These are phyloP conservation scores for Coemansia sp. DNA, from an alignment of 192 early-diverging fungal species.

Conservation along the genomic window DNA sequence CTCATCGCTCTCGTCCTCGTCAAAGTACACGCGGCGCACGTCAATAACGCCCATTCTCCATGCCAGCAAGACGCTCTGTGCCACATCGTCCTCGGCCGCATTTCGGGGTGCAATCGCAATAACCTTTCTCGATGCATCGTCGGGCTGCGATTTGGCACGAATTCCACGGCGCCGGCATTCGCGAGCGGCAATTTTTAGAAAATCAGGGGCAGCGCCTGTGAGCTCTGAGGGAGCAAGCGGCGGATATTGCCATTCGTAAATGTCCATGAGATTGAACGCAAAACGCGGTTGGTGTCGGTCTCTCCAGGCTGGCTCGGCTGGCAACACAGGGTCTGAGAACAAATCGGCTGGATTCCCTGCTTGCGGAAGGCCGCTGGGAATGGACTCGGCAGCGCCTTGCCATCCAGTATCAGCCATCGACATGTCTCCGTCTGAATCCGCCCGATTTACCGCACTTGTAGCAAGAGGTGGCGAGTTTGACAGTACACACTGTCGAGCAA, in stretches of 20 bases:
- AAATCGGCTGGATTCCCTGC: conserved; percentile 4
- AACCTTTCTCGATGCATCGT: conserved; percentile 32
- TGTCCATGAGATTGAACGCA: conserved; percentile 43
- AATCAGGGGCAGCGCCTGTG: conserved; percentile 26
- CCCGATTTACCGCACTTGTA: background rate
- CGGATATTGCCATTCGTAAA: conserved; percentile 49
- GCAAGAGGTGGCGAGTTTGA: conserved; percentile 21
- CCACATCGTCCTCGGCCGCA: conserved; percentile 18
- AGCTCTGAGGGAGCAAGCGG: conserved; percentile 19
- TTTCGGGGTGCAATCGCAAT: conserved; percentile 28
- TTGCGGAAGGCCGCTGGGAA: background rate
- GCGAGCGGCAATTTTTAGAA: conserved; percentile 39
- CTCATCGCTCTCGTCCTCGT: conserved; percentile 26
- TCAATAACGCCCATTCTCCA: conserved; percentile 50
- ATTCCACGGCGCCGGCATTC: conserved; percentile 35
- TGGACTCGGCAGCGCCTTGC: background rate
- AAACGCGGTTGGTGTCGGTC: conserved; percentile 15
- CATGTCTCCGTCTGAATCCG: conserved; percentile 2
- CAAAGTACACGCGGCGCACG: conserved; percentile 44
- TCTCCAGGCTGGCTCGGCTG: background rate
- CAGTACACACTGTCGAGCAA: conserved; percentile 8
- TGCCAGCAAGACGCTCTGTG: conserved; percentile 33
- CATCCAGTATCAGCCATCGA: background rate
- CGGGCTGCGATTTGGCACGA: conserved; percentile 16
- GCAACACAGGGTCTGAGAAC: conserved; percentile 18